phyloP scores from a whole-genome alignment of 2,329 filamentous ascomycete species.

The Aspergillus sp. region DNA sequence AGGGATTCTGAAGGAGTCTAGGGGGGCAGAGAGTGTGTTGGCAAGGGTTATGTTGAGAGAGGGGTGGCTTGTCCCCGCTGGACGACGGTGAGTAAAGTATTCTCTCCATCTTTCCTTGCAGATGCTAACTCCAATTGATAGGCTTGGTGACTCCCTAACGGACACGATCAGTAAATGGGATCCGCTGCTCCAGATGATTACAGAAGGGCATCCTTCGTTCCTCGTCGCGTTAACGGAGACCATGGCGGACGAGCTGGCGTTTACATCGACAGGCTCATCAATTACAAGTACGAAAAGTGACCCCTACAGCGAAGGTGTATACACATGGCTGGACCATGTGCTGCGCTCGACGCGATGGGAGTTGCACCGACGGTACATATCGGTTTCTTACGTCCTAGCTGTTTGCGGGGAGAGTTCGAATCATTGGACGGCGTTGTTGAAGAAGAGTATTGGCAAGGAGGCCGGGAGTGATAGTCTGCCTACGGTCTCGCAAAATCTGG shows the following conservation, averaged over 20 bases:
- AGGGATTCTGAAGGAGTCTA: constrained; percentile 27
- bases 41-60: constrained; percentile 29
- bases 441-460: constrained; percentile 18
- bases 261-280: constrained; percentile 15
- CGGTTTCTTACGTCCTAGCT: constrained; percentile 33
- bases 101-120: constrained; percentile 2
- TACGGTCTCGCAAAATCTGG: not conserved
- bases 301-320: constrained; percentile 44
- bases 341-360: constrained; percentile 41
- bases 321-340: constrained; percentile 52
- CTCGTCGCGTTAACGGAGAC: constrained; percentile 38
- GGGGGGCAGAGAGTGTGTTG: constrained; percentile 20
- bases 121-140: constrained; percentile 4
- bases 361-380: constrained; percentile 26
- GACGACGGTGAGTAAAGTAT: constrained; percentile 26
- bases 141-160: constrained; percentile 30
- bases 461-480: not conserved
- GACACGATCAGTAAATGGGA: constrained; percentile 36
- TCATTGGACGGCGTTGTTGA: constrained; percentile 30
- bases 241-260: constrained; percentile 38
- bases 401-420: constrained; percentile 34
- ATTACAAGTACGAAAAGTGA: constrained; percentile 25
- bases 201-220: constrained; percentile 35
- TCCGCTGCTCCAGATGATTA: constrained; percentile 36
- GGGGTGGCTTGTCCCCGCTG: constrained; percentile 24